Percentiles rank a stretch among this genome's conserved stretches.
phyloP scores from a whole-genome alignment of 495 filamentous ascomycete species.

The Astrocystis sublimbata region DNA sequence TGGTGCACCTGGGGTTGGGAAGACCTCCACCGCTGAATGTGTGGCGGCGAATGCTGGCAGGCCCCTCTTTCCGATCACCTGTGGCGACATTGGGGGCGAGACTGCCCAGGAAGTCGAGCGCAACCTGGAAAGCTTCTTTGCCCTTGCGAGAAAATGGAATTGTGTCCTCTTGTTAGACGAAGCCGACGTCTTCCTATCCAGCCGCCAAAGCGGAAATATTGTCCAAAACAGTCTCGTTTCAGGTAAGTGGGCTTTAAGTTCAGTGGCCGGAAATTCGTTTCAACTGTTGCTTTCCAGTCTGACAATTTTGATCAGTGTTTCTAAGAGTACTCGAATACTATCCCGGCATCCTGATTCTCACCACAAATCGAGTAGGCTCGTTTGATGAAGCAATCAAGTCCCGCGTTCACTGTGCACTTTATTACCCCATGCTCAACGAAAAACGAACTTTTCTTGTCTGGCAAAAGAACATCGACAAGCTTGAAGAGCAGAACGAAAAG shows the following conservation, averaged over 20 bases:
- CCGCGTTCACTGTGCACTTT: slow-evolving; percentile 47
- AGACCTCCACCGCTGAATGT: slow-evolving; percentile 42
- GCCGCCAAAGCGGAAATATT: slow-evolving; percentile 42
- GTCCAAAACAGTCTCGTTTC: slow-evolving; percentile 47
- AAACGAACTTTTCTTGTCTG: slow-evolving; percentile 35
- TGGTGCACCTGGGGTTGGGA: slow-evolving; percentile 49
- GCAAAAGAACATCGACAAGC: slow-evolving; percentile 33
- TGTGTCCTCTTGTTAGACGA: slow-evolving; percentile 58
- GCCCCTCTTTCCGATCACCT: slow-evolving; percentile 34
- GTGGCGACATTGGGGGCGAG: slow-evolving; percentile 16
- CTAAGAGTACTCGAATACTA: slow-evolving; percentile 51
- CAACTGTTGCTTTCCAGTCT: not conserved
- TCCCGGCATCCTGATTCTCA: slow-evolving; percentile 52
- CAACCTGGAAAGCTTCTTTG: slow-evolving; percentile 44
- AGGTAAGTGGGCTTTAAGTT: slow-evolving; percentile 13
- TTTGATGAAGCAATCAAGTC: slow-evolving; percentile 54
- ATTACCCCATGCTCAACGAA: slow-evolving; percentile 43
- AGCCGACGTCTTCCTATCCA: slow-evolving; percentile 57
- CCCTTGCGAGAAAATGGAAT: slow-evolving; percentile 46
- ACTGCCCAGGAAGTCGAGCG: slow-evolving; percentile 36
- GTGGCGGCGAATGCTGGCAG: not conserved
- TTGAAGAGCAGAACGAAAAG: slow-evolving; percentile 15
- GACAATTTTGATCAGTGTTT: slow-evolving; percentile 1
- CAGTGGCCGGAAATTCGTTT: too few relatives aligned
- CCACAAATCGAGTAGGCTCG: slow-evolving; percentile 50